Percentiles rank a stretch among this genome's conserved stretches.
Conservation (phyloP, 2,329 filamentous ascomycete species). For the Fusarium acutatum region DNA sequence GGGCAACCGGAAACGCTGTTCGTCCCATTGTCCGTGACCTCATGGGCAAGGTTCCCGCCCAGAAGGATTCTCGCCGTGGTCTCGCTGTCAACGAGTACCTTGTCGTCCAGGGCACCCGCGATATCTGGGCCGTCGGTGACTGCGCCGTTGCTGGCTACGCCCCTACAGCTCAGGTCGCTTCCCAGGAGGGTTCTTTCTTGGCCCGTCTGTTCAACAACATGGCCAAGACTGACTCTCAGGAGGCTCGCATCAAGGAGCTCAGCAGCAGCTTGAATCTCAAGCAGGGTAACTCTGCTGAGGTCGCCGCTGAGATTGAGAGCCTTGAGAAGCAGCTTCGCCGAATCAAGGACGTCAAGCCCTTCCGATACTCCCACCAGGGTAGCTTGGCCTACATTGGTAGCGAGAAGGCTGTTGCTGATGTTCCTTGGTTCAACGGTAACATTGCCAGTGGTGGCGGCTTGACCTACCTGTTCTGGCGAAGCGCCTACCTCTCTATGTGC, state of each 20-base stretch:
- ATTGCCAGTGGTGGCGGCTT: constrained; percentile 90
- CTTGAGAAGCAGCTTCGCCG: constrained; percentile 87
- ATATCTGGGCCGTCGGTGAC: constrained; percentile 98
- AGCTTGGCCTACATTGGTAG: constrained; percentile 97
- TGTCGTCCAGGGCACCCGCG: constrained; percentile 94
- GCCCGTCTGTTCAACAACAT: constrained; percentile 98
- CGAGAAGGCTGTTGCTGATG: constrained; percentile 96
- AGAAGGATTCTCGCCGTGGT: constrained; percentile 93
- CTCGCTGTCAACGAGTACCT: constrained; percentile 98
- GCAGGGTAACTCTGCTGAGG: constrained; percentile 72
- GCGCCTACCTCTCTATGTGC: constrained; percentile 99
- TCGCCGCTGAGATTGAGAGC: constrained; percentile 79
- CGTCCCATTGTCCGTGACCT: constrained; percentile 90
- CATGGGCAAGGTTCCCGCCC: constrained; percentile 89
- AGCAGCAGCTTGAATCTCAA: constrained; percentile 68
- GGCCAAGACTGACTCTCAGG: constrained; percentile 89
- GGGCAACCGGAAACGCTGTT: constrained; percentile 96
- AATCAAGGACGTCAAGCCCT: constrained; percentile 94
- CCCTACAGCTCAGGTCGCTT: constrained; percentile 94
- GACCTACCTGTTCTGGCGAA: constrained; percentile 98
- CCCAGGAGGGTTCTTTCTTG: constrained; percentile 94
- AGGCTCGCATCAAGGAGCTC: constrained; percentile 77
- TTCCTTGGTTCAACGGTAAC: constrained; percentile 97
- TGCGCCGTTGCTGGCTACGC: constrained; percentile 98
- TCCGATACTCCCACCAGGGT: constrained; percentile 98